Evolutionary conservation across 2,329 filamentous ascomycete species (phyloP), one percentile per base, ranked within the genome.

Genomic region (Arachnopeziza araneosa): DNA sequence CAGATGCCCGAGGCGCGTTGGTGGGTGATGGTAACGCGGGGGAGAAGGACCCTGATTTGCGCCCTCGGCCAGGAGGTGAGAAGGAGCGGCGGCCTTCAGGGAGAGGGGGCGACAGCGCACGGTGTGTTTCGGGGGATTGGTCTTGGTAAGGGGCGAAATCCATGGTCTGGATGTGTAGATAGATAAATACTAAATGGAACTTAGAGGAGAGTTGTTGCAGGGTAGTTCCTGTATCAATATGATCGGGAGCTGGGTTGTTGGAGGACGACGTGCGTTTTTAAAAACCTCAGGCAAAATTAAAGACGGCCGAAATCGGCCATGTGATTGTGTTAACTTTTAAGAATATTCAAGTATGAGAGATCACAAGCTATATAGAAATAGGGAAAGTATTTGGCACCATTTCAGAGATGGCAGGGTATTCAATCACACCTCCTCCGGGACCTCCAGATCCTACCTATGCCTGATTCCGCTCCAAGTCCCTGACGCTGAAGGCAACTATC

Each of bases 91-190:
- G 73, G 52, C 71, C 67, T 55, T 70, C 67, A 56, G 66, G 67
- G 49, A 67, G 70, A 12, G 86, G 82, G 56, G 92, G 91, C 22
- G 91, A 96, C 73, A 92, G 82, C 56, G 89, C 86, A 70, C 93
- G 90, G 67, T 86, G 85, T 68, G 88, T 83, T 78, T 98, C 93
- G 10, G 95, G 95, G 19, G 89, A 89, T 54, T 89, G 89, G 75
- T 93, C 93, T 79, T 98, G 95, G 77, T 98, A 99, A 48, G 95
- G 95, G 52, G 95, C 95, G 74, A 98, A 99, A 78, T 97, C 90
- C 90, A 95, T 95, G 59, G 69, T 19, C 36, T 44, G 6, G 12
- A 44, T 44, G 12, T 14, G 36, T 8, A 17, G 12, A 12, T 6
- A 17, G 12, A 30, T 30, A 30, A 9, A 9, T 30, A 30, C n/a